These are phyloP conservation scores for Sclerotiophoma versabilis DNA, from an alignment of 2,329 filamentous ascomycete genomes.

Conservation along the genomic window DNA sequence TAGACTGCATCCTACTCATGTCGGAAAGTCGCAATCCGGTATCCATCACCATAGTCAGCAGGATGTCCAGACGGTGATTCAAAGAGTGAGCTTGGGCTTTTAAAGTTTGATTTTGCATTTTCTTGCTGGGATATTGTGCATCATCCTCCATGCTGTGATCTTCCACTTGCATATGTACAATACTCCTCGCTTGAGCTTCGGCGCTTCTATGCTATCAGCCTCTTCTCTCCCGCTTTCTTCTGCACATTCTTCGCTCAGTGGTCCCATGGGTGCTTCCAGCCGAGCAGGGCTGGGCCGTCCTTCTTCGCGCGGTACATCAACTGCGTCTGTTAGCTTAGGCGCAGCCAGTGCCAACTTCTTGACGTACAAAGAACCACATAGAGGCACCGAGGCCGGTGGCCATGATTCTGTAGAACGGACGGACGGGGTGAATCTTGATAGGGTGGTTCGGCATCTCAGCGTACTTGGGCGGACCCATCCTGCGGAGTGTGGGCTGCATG, in stretches of 20 bases:
- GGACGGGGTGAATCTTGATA: conserved; percentile 65
- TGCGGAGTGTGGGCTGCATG: conserved; percentile 36
- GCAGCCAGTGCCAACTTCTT: background rate
- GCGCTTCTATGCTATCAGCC: background rate
- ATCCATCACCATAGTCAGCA: background rate
- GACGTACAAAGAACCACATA: conserved; percentile 98
- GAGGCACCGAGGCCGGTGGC: conserved; percentile 88
- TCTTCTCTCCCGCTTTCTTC: background rate
- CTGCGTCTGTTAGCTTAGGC: conserved; percentile 56
- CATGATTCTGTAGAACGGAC: conserved; percentile 80
- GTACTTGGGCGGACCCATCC: conserved; percentile 51
- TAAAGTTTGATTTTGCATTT: conserved; percentile 24
- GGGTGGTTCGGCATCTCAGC: conserved; percentile 56
- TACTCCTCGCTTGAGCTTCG: background rate
- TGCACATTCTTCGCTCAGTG: conserved; percentile 33
- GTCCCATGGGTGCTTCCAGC: conserved; percentile 80
- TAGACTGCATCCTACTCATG: too few relatives aligned
- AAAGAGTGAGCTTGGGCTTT: background rate
- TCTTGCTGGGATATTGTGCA: conserved; percentile 17
- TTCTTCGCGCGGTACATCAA: conserved; percentile 96
- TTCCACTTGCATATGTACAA: conserved; percentile 24
- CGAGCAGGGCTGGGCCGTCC: conserved; percentile 88
- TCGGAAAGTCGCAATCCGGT: background rate
- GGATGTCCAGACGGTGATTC: background rate
- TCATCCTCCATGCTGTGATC: conserved; percentile 1